Evolutionary conservation across 2,329 filamentous ascomycete species (phyloP), one percentile per base, ranked within the genome.

Genomic region (Amylocarpus encephaloides): DNA sequence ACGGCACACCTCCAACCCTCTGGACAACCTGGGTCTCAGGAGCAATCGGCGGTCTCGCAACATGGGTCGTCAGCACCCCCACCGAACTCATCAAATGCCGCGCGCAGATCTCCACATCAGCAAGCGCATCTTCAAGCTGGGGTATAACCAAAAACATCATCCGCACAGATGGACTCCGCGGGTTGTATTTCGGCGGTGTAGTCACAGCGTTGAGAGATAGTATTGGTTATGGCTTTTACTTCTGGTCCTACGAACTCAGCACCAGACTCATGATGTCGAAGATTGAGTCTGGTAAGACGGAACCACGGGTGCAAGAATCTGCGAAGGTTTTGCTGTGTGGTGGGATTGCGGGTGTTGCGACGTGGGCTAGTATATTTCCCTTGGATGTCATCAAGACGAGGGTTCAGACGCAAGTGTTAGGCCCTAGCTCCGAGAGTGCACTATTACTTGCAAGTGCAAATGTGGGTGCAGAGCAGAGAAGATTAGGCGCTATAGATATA

Each of bases 141-240:
- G 67, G 66, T 3, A 81, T 93, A 48, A 75, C 82, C 1, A 78
- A 75, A 46, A 73, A 80, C 18, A 79, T 88, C 22, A 71, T 82
- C 61, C 73, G 68, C 33, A 70, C 66, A 1, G 80, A 85, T 3
- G 73, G 84, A 0, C 49, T 88, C 3, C 73, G 76, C 35, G 91
- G 90, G 0, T 68, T 96, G 18, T 96, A 95, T 65, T 78, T 83
- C 54, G 92, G 90, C 16, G 92, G 92, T 16, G 74, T 72, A 0
- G 81, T 96, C 13, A 97, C 92, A 0, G 88, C 85, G 47, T 65
- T 92, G 36, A 77, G 92, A 44, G 92, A 97, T 68, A 85, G 85
- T 51, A 79, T 96, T 49, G 92, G 92, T n/a, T 97, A 96, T 69
- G 92, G 91, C 0, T 96, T 96, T 68, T 97, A 96, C 65, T 97